Base-by-base conservation (phyloP, 2,329 filamentous ascomycete genomes). In the Onygena corvina region DNA sequence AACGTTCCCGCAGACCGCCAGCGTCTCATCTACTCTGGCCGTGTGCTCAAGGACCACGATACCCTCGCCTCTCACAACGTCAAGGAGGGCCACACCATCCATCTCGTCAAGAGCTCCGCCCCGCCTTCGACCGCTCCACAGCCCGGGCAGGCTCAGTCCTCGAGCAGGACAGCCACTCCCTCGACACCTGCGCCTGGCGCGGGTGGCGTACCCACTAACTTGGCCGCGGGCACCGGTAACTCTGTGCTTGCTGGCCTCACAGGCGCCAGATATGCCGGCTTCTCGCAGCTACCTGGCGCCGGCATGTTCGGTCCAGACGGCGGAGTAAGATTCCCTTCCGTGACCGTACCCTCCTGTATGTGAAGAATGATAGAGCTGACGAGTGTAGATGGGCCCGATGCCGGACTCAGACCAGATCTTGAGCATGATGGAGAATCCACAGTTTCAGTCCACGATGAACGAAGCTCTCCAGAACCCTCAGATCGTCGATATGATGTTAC, bases 61-160 rank as follows among this genome's bases (percentile, higher is more conserved):
- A 82, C 84, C 0, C 72, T 98, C 36, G 80, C 76, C 55, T 79
- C 80, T 50, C 93, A 93, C 73, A 96, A 95, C 74, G 89, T 98
- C 68, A 95, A 95, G 75, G 76, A 86, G 56, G 88, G 89, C 55
- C 92, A 96, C 68, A 96, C 90, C 14, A 81, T 98, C 58, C 92
- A 98, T 67, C 78, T 98, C 60, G 92, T 98, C 60, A 95, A 94
- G 74, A 93, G 88, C 64, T 90, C 92, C 38, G 85, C 86, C 93
- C 60, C 76, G 75, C 54, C 74, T 75, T 50, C 7, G 30, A 31
- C 76, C 77, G 59, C 75, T 53, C 34, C 46, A 20, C 42, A 29
- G 66, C 29, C 54, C 35, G n/a, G n/a, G n/a, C 18, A 23, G 5
- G 60, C 33, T 51, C 61, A 61, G 48, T 55, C 63, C 5, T 4